Conservation (phyloP, 2,329 filamentous ascomycete genomes). For the Aureobasidium leucospermi region DNA sequence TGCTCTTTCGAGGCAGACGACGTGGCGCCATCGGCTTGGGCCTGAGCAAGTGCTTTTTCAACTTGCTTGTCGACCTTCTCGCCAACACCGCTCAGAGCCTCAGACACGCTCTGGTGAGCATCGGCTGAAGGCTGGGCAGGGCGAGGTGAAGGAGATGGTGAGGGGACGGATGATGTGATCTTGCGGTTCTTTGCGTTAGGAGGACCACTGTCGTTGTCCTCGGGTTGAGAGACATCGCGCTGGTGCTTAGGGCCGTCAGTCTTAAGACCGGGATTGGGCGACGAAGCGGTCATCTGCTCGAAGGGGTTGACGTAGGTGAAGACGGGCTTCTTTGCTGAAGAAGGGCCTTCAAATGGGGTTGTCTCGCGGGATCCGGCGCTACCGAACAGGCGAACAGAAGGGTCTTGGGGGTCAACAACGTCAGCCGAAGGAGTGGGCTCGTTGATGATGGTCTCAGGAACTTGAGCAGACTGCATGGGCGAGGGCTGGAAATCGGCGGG, state of each 20-base stretch:
- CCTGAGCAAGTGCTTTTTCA: slow-evolving; percentile 56
- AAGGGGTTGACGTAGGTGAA: slow-evolving; percentile 70
- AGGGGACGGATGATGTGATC: slow-evolving; percentile 20
- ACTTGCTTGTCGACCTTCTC: slow-evolving; percentile 53
- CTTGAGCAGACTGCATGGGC: slow-evolving; percentile 25
- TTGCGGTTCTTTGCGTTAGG: slow-evolving; percentile 32
- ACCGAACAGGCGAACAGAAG: slow-evolving; percentile 25
- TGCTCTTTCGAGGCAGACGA: slow-evolving; percentile 31
- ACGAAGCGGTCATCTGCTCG: slow-evolving; percentile 60
- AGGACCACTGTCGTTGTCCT: slow-evolving; percentile 20
- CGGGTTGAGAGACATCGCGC: slow-evolving; percentile 31
- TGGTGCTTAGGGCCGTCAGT: slow-evolving; percentile 30
- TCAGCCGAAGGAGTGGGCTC: slow-evolving; percentile 28
- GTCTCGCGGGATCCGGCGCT: slow-evolving; percentile 21
- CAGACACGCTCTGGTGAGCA: slow-evolving; percentile 50
- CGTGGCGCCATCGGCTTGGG: slow-evolving; percentile 42
- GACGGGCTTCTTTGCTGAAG: slow-evolving; percentile 37
- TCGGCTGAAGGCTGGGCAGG: slow-evolving; percentile 15
- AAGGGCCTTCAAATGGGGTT: slow-evolving; percentile 33
- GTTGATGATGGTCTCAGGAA: slow-evolving; percentile 36
- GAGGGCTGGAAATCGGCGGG: slow-evolving; percentile 18
- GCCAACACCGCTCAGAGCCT: slow-evolving; percentile 61
- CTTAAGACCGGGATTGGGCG: slow-evolving; percentile 34
- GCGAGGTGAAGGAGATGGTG: slow-evolving; percentile 17
- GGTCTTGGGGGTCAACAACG: slow-evolving; percentile 15